Conservation (phyloP, 208 protist genomes). For the Leishmania arabica region DNA sequence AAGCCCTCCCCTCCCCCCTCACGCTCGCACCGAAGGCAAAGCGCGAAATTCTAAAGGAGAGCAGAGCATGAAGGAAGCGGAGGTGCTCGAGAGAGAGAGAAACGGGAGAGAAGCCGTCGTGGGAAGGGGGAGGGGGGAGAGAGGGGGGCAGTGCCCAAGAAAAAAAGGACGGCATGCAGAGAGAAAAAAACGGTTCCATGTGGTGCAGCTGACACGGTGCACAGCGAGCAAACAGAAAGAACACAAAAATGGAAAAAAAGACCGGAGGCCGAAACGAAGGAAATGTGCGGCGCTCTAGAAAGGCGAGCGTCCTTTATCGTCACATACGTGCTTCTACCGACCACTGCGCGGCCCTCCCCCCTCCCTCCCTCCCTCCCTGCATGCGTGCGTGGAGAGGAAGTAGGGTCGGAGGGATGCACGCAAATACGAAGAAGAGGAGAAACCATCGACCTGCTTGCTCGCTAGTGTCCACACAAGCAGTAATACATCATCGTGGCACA, state of each 20-base stretch:
- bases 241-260: too few relatives aligned
- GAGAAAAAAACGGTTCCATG: not conserved
- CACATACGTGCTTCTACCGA: not conserved
- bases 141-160: not conserved
- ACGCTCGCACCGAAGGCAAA: not conserved
- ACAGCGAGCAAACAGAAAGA: too few relatives aligned
- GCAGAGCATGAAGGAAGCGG: not conserved
- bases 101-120: not conserved
- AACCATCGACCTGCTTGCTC: not conserved
- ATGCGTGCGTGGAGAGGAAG: not conserved
- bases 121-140: not conserved
- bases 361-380: not conserved
- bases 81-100: not conserved
- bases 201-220: too few relatives aligned
- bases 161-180: not conserved
- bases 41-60: not conserved
- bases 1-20: not conserved
- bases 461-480: not conserved
- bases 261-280: not conserved
- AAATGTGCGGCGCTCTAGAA: not conserved
- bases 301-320: not conserved
- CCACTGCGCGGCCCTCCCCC: not conserved
- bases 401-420: not conserved
- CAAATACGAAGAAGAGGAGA: not conserved
- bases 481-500: constrained; percentile 5